Percentiles rank a stretch among this genome's conserved stretches.
These are phyloP conservation scores for Lolium rigidum DNA, from an alignment of 176 grass and related monocot genomes.

Conservation along the genomic window DNA sequence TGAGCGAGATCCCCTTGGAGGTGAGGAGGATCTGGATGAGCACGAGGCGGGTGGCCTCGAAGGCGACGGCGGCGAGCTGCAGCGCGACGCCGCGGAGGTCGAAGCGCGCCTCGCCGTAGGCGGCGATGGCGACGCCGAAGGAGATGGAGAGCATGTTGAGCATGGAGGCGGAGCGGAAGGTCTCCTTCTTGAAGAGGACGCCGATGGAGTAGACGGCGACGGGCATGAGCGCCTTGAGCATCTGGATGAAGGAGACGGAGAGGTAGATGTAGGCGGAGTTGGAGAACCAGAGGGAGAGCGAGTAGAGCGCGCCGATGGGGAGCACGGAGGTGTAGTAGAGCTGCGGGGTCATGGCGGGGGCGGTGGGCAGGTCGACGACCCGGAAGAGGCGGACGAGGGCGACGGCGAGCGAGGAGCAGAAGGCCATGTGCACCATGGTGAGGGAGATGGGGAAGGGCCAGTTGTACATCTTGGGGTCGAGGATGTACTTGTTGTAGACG, in stretches of 20 bases:
- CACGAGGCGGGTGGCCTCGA: conserved; percentile 91
- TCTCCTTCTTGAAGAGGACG: conserved; percentile 79
- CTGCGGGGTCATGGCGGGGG: conserved; percentile 73
- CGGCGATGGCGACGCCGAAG: conserved; percentile 84
- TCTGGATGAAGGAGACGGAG: conserved; percentile 99
- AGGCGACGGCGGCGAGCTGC: conserved; percentile 79
- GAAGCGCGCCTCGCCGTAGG: conserved; percentile 84
- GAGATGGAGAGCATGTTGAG: conserved; percentile 99
- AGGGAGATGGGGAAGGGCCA: conserved; percentile 98
- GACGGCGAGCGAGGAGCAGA: conserved; percentile 86
- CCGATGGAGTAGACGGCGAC: conserved; percentile 97
- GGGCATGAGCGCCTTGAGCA: conserved; percentile 99
- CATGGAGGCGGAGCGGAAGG: conserved; percentile 69
- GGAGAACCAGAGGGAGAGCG: conserved; percentile 97
- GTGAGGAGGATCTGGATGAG: conserved; percentile 99
- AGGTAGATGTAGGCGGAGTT: conserved; percentile 99
- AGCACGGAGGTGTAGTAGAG: conserved; percentile 77
- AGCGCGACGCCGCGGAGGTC: conserved; percentile 69
- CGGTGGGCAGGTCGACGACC: conserved; percentile 67
- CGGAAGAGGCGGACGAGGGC: conserved; percentile 80
- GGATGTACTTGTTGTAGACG: conserved; percentile 99
- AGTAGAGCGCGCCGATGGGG: conserved; percentile 94
- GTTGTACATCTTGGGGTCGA: conserved; percentile 97
- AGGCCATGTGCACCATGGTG: conserved; percentile 97
- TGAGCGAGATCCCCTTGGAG: conserved; percentile 91